phyloP scores from a whole-genome alignment of 371 early-diverging fungal genomes.

The Smittium culicis region DNA sequence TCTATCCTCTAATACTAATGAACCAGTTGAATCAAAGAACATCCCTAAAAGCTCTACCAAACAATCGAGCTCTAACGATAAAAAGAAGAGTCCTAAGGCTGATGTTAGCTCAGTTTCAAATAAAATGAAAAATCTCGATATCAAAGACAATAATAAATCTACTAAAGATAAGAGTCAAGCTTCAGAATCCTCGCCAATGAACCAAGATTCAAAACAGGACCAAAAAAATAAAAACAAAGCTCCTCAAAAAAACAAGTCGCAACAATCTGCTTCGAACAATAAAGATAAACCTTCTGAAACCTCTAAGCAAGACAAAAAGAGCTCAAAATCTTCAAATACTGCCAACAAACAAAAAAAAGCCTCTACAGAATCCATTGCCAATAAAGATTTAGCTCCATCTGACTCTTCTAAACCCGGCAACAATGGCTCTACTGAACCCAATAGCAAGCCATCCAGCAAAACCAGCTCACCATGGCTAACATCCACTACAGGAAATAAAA shows the following conservation, averaged over 20 bases:
- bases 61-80: background rate
- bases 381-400: background rate
- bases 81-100: background rate
- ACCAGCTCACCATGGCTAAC: conserved; percentile 5
- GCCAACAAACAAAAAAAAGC: background rate
- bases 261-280: background rate
- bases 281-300: background rate
- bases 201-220: background rate
- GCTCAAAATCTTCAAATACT: background rate
- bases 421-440: background rate
- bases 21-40: background rate
- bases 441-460: background rate
- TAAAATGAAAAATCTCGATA: background rate
- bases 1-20: background rate
- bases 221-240: background rate
- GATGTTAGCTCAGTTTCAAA: background rate
- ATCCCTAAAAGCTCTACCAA: background rate
- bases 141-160: background rate
- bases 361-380: background rate
- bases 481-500: conserved; percentile 33
- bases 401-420: background rate
- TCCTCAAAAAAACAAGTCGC: background rate
- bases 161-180: background rate
- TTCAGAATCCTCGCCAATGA: background rate
- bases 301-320: background rate